Evolutionary conservation across 306 rosid species (phyloP).

Genomic region (Ziziphus jujuba): DNA sequence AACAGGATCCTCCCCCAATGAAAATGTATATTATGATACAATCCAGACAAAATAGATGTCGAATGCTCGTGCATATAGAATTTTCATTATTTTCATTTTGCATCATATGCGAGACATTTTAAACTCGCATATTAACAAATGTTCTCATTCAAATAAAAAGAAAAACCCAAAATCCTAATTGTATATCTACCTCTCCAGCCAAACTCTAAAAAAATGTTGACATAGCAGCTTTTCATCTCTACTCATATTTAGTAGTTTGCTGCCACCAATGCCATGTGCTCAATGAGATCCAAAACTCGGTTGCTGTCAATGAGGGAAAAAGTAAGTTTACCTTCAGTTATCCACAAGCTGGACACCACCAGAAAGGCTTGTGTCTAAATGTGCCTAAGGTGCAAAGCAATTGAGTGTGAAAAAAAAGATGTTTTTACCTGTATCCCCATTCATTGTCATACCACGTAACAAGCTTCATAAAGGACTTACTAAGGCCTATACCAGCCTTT

Average conservation of each 20-base stretch:
- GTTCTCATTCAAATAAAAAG: not conserved
- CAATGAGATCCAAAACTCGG: slow-evolving; percentile 95
- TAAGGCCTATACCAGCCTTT: slow-evolving; percentile 94
- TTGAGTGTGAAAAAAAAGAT: not conserved
- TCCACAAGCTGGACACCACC: not conserved
- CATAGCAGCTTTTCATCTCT: not conserved
- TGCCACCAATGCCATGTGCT: slow-evolving; percentile 92
- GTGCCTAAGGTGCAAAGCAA: not conserved
- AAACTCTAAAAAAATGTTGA: slow-evolving; percentile 16
- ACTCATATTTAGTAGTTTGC: slow-evolving; percentile 39
- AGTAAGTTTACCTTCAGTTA: not conserved
- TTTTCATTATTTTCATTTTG: slow-evolving; percentile 21
- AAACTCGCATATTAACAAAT: not conserved
- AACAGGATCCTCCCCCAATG: not conserved
- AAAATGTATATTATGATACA: not conserved
- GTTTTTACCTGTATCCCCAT: slow-evolving; percentile 93
- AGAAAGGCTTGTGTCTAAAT: not conserved
- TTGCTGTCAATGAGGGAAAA: slow-evolving; percentile 47
- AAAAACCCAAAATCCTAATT: not conserved
- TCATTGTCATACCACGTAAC: slow-evolving; percentile 98
- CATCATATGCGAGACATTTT: not conserved
- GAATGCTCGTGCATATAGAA: slow-evolving; percentile 4
- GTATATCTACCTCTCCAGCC: slow-evolving; percentile 25
- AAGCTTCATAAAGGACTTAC: slow-evolving; percentile 70
- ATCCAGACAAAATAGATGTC: not conserved